Evolutionary conservation across 164 flowering plant species (phyloP).

Genomic region (Tetracentron sinense): DNA sequence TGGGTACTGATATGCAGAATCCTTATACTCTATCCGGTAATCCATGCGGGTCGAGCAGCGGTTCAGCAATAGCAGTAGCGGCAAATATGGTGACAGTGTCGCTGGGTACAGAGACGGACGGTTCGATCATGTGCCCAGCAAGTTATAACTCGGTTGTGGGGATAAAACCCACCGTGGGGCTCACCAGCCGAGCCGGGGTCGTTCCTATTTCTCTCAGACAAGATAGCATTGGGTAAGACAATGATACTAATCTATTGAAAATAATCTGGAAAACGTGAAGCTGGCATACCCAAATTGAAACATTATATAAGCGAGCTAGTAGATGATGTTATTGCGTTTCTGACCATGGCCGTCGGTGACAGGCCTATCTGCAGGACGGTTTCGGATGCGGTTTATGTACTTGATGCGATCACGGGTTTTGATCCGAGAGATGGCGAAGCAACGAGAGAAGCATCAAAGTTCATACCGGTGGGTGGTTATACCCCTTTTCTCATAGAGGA

Average conservation of each 20-base stretch:
- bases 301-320: no score
- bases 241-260: no score
- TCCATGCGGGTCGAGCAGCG: constrained; percentile 60
- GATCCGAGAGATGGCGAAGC: constrained; percentile 47
- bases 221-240: constrained; percentile 47
- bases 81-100: constrained; percentile 52
- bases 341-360: background rate
- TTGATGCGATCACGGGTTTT: constrained; percentile 52
- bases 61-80: constrained; percentile 56
- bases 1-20: constrained; percentile 27
- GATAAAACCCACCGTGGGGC: background rate
- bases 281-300: no score
- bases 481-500: constrained; percentile 34
- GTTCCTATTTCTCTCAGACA: constrained; percentile 17
- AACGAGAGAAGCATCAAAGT: constrained; percentile 33
- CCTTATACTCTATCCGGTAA: constrained; percentile 37
- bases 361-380: constrained; percentile 63
- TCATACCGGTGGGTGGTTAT: constrained; percentile 54
- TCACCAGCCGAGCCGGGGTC: background rate
- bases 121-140: constrained; percentile 43
- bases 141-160: constrained; percentile 25
- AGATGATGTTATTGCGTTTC: background rate
- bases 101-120: constrained; percentile 28
- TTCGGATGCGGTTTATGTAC: constrained; percentile 49
- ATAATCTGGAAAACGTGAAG: no score